Conservation (phyloP, 2,329 filamentous ascomycete species). For the Mycosphaerella sp. region DNA sequence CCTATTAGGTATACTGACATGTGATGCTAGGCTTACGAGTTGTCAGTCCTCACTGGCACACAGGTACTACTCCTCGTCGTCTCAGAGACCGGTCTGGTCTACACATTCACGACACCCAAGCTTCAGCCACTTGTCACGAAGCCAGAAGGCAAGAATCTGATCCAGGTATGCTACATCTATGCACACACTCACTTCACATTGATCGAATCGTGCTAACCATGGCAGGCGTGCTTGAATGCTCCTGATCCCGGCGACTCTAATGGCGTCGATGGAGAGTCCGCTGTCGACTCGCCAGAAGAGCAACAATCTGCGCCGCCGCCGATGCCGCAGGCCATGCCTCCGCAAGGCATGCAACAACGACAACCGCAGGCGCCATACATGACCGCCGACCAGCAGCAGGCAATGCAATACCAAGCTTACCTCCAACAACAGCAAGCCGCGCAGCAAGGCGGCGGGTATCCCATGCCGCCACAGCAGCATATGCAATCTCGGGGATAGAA, state of each 20-base stretch:
- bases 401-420: conserved; percentile 37
- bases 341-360: conserved; percentile 28
- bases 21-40: conserved; percentile 72
- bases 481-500: conserved; percentile 28
- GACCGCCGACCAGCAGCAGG: conserved; percentile 36
- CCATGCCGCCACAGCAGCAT: conserved; percentile 34
- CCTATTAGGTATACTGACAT: conserved; percentile 15
- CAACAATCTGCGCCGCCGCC: conserved; percentile 54
- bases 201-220: not conserved
- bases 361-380: conserved; percentile 31
- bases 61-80: conserved; percentile 95
- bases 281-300: conserved; percentile 86
- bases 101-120: conserved; percentile 98
- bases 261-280: conserved; percentile 45
- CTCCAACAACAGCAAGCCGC: conserved; percentile 35
- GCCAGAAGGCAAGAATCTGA: conserved; percentile 97
- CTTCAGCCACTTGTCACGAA: conserved; percentile 97
- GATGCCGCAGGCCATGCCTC: conserved; percentile 33
- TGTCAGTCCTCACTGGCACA: conserved; percentile 94
- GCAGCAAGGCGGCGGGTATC: conserved; percentile 33
- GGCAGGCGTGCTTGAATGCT: conserved; percentile 90
- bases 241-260: conserved; percentile 79
- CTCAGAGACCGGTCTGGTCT: conserved; percentile 93
- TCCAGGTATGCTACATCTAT: conserved; percentile 60
- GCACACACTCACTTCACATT: not conserved